phyloP scores from a whole-genome alignment of 2,329 filamentous ascomycete species.

The Aspergillus sp. region DNA sequence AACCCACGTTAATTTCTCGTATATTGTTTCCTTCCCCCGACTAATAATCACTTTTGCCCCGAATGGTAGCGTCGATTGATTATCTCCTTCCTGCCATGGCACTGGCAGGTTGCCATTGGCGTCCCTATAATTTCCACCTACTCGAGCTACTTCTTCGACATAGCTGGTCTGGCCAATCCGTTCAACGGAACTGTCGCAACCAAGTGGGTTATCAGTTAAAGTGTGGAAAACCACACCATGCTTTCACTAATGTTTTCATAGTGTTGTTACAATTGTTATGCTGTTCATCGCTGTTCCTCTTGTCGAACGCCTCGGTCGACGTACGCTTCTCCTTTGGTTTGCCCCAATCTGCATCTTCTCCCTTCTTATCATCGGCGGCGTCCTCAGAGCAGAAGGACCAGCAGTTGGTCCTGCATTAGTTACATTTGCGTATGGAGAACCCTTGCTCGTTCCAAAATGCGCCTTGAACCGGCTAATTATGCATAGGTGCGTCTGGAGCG shows the following conservation, averaged over 20 bases:
- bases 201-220: neutral
- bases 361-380: neutral
- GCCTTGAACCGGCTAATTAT: too few relatives aligned
- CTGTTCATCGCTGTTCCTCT: neutral
- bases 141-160: neutral
- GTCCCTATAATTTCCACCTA: neutral
- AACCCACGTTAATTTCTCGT: too few relatives aligned
- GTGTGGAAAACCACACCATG: too few relatives aligned
- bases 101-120: neutral
- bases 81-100: neutral
- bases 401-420: neutral
- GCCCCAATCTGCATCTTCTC: neutral
- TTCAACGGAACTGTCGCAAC: neutral
- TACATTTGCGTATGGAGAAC: neutral
- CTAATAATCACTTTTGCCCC: neutral
- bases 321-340: neutral
- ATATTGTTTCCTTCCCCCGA: too few relatives aligned
- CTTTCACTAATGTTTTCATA: neutral
- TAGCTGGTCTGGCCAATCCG: neutral
- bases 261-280: neutral
- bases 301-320: neutral
- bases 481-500: too few relatives aligned
- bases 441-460: neutral
- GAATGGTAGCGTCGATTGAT: neutral
- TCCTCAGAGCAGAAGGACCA: neutral